These are phyloP conservation scores for Leccinum ochraceum DNA, from an alignment of 768 basidiomycete genomes.

Conservation along the genomic window DNA sequence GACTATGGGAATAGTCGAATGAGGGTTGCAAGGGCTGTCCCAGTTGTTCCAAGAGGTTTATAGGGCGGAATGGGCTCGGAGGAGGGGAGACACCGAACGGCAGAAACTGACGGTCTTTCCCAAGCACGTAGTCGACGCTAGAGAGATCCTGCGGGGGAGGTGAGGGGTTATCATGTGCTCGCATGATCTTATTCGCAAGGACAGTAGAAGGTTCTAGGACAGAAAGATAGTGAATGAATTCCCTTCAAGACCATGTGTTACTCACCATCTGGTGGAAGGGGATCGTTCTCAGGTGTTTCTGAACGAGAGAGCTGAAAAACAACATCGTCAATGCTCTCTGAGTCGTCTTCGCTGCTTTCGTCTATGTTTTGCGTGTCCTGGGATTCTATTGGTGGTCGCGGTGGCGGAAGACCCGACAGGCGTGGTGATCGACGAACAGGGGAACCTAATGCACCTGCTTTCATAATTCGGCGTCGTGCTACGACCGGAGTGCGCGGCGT, in stretches of 20 bases:
- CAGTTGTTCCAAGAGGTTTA: constrained; percentile 33
- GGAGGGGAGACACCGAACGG: constrained; percentile 18
- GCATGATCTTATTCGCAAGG: constrained; percentile 63
- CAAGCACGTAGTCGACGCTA: constrained; percentile 17
- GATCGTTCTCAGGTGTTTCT: constrained; percentile 52
- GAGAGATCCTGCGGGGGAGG: constrained; percentile 48
- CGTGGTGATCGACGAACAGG: constrained; percentile 53
- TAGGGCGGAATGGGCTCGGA: constrained; percentile 34
- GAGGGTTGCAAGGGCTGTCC: constrained; percentile 17
- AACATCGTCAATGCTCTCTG: constrained; percentile 28
- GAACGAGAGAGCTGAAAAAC: constrained; percentile 34
- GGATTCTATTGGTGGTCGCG: constrained; percentile 17
- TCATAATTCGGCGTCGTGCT: constrained; percentile 31
- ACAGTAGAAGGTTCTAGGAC: constrained; percentile 63
- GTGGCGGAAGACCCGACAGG: constrained; percentile 43
- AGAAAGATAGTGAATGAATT: constrained; percentile 10
- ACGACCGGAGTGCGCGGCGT: constrained; percentile 42
- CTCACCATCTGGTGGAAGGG: constrained; percentile 47
- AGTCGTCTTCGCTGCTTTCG: constrained; percentile 36
- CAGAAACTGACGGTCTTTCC: constrained; percentile 21
- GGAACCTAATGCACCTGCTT: constrained; percentile 29
- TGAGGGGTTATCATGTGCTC: constrained; percentile 76
- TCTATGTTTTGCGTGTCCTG: constrained; percentile 17
- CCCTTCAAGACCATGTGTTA: constrained; percentile 1
- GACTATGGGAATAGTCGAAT: constrained; percentile 1